phyloP scores from a whole-genome alignment of 805 yeast species.

The Naumovozyma baii region DNA sequence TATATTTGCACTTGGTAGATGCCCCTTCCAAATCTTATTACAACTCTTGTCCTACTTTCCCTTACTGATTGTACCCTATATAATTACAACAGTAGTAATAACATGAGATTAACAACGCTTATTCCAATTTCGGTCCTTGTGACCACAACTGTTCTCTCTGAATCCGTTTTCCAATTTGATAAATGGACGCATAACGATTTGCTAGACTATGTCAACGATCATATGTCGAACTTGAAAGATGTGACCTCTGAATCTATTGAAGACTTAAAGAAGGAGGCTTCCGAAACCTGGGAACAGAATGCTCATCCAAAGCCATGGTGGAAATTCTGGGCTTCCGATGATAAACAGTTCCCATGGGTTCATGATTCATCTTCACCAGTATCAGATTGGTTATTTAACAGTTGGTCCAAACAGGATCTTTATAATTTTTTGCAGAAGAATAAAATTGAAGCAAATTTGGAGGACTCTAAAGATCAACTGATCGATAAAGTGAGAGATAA shows the following conservation, averaged over 20 bases:
- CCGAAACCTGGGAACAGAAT: slow-evolving; percentile 14
- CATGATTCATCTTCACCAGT: slow-evolving; percentile 6
- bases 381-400: slow-evolving; percentile 40
- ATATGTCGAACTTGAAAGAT: slow-evolving; percentile 14
- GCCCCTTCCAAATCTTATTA: no score
- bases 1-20: no score
- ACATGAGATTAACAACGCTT: background rate
- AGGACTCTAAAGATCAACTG: slow-evolving; percentile 39
- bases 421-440: slow-evolving; percentile 40
- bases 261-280: slow-evolving; percentile 18
- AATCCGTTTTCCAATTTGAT: slow-evolving; percentile 10
- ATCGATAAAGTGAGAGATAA: slow-evolving; percentile 37
- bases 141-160: background rate
- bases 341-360: slow-evolving; percentile 5
- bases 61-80: no score
- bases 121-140: background rate
- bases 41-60: no score
- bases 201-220: slow-evolving; percentile 29
- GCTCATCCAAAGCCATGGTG: slow-evolving; percentile 25
- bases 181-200: slow-evolving; percentile 31
- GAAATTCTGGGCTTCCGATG: slow-evolving; percentile 21
- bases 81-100: background rate
- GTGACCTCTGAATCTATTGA: slow-evolving; percentile 14
- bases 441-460: slow-evolving; percentile 32
- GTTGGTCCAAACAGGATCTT: slow-evolving; percentile 46